Evolutionary conservation across 176 grass and related monocot genomes (phyloP).

Genomic region (Secale cereale): DNA sequence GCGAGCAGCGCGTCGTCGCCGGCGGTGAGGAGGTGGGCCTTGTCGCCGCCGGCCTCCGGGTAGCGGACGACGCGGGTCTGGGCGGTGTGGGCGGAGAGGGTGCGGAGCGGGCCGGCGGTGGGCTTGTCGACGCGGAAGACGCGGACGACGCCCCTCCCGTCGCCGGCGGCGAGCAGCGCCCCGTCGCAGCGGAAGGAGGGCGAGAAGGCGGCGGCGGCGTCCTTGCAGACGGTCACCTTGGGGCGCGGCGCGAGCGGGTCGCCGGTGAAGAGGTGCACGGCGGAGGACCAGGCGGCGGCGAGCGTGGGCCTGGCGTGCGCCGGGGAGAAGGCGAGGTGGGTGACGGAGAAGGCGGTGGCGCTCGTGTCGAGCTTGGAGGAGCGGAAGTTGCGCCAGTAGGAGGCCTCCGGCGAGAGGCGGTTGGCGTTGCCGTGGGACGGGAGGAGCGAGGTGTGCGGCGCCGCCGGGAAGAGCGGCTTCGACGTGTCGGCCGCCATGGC

Average conservation of each 20-base stretch:
- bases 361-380: conserved; percentile 54
- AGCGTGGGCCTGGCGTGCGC: conserved; percentile 29
- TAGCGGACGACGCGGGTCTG: conserved; percentile 66
- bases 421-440: conserved; percentile 32
- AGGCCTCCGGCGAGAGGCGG: conserved; percentile 42
- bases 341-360: conserved; percentile 47
- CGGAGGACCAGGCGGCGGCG: conserved; percentile 52
- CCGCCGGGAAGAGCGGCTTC: conserved; percentile 52
- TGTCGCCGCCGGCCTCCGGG: conserved; percentile 60
- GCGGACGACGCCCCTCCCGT: conserved; percentile 65
- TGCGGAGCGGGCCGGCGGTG: conserved; percentile 43
- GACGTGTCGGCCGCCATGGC: conserved; percentile 53
- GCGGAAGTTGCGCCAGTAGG: conserved; percentile 78
- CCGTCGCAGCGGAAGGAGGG: conserved; percentile 90
- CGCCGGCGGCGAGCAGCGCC: conserved; percentile 66
- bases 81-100: conserved; percentile 56
- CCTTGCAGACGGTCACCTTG: conserved; percentile 36
- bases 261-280: conserved; percentile 59
- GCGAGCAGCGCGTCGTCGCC: conserved; percentile 75
- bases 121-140: conserved; percentile 67
- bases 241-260: conserved; percentile 34
- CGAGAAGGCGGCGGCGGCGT: conserved; percentile 73
- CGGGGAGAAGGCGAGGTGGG: conserved; percentile 69
- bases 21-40: conserved; percentile 70
- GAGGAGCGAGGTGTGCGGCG: conserved; percentile 20